Evolutionary conservation across 2,329 filamentous ascomycete genomes (phyloP).

Genomic region (Pseudogymnoascus sp.): DNA sequence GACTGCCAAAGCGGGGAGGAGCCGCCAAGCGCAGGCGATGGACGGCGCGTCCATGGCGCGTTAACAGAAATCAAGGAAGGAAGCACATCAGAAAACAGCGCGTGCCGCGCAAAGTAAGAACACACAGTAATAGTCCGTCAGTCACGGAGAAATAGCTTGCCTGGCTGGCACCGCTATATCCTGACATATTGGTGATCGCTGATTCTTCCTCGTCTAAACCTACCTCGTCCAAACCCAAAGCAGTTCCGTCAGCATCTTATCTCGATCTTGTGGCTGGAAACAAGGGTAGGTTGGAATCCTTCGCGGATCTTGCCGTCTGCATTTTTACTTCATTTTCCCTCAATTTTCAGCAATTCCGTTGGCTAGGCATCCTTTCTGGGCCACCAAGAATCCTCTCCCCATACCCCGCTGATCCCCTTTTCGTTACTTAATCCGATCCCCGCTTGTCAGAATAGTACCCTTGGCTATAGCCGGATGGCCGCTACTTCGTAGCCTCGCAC

Average conservation of each 20-base stretch:
- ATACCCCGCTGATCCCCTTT: conserved; percentile 5
- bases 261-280: not conserved
- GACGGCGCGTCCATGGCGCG: not conserved
- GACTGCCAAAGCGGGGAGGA: not conserved
- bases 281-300: not conserved
- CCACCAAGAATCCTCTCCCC: not conserved
- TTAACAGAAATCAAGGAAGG: not conserved
- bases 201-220: not conserved
- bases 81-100: not conserved
- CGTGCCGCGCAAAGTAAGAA: not conserved
- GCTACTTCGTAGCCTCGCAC: not conserved
- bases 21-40: not conserved
- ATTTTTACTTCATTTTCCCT: not conserved
- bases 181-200: too few species aligned
- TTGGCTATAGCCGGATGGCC: not conserved
- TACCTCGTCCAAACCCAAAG: not conserved
- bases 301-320: not conserved
- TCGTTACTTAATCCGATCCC: not conserved
- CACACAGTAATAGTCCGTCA: too few species aligned
- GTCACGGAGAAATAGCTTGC: not conserved
- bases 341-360: not conserved
- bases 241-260: not conserved
- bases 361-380: not conserved
- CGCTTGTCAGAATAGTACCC: not conserved
- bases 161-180: not conserved